Evolutionary conservation across 495 filamentous ascomycete genomes (phyloP).

Genomic region (Chaetomium cochliodes): DNA sequence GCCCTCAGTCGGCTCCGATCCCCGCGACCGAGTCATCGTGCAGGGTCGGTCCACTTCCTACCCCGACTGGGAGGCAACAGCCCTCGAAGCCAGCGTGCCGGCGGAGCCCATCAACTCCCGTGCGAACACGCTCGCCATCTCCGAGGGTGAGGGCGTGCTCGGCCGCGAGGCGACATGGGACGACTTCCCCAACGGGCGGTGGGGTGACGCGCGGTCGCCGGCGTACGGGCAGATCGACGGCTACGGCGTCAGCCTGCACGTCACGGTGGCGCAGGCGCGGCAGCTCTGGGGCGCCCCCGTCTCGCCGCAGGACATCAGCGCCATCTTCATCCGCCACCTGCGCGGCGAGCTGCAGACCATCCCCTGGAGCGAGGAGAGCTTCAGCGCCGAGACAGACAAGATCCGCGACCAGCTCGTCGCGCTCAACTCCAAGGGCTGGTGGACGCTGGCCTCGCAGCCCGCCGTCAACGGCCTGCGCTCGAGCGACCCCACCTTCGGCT

Average conservation of each 20-base stretch:
- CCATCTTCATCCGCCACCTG: slow-evolving; percentile 77
- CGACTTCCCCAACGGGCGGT: slow-evolving; percentile 95
- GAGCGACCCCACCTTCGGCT: slow-evolving; percentile 79
- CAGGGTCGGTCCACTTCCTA: slow-evolving; percentile 52
- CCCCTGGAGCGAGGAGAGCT: slow-evolving; percentile 90
- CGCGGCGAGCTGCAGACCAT: slow-evolving; percentile 70
- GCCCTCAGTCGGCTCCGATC: slow-evolving; percentile 58
- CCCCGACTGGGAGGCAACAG: slow-evolving; percentile 64
- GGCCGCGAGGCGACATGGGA: slow-evolving; percentile 98
- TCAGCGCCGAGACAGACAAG: slow-evolving; percentile 77
- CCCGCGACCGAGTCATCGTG: slow-evolving; percentile 82
- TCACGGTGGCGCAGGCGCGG: slow-evolving; percentile 72
- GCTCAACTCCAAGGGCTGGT: slow-evolving; percentile 84
- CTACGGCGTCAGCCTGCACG: slow-evolving; percentile 86
- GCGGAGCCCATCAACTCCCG: slow-evolving; percentile 60
- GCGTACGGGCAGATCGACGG: slow-evolving; percentile 96
- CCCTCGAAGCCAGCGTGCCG: slow-evolving; percentile 61
- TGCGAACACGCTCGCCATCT: slow-evolving; percentile 84
- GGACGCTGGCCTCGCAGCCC: slow-evolving; percentile 95
- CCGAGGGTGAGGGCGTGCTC: slow-evolving; percentile 84
- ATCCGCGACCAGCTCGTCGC: slow-evolving; percentile 71
- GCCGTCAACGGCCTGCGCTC: slow-evolving; percentile 82
- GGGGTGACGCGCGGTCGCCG: slow-evolving; percentile 85
- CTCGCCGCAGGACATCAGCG: slow-evolving; percentile 64
- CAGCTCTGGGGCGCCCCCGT: slow-evolving; percentile 80